Evolutionary conservation across 73 alveolate species (phyloP), one percentile per base, ranked within the genome.

Genomic region (Blepharisma stoltei): DNA sequence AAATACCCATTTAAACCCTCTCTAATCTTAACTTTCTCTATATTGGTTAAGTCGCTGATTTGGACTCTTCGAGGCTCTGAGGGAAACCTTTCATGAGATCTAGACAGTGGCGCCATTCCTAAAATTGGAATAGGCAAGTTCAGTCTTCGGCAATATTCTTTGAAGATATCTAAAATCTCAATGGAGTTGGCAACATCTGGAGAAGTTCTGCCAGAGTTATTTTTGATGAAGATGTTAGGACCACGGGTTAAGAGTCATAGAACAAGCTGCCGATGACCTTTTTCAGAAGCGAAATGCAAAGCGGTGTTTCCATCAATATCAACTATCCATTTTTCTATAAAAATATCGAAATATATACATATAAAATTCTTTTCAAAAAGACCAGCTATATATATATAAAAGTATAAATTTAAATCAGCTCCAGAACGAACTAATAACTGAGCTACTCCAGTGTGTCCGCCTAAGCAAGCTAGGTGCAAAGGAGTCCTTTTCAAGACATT

Each of bases 241-340:
- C 73, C 73, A 14, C 73, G 38, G 2, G 73, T 20, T 14, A 60
- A 38, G 23, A 60, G 73, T 38, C 73, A 60, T 18, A 38, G 18
- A 8, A 60, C 73, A 8, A 60, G 45, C 14, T 25, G 38, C 18
- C n/a, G 18, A 60, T 20, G 46, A 9, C 45, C 23, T 18, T 25
- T 25, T 18, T 9, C 18, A 25, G 46, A 60, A 18, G 73, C 38
- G 3, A 60, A 60, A 25, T 60, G 73, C 14, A 60, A 38, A 2
- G 73, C 8, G 43, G 70, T 55, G 53, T 54, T 6, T 68, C 71
- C 54, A 47, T 76, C 25, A 54, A 60, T 52, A 8, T 60, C 47
- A 49, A 78, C 41, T 32, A n/a, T n/a, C n/a, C n/a, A n/a, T n/a
- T n/a, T n/a, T n/a, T n/a, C n/a, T n/a, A n/a, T n/a, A n/a, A n/a